phyloP scores from a whole-genome alignment of 306 rosid genomes.

The Mucuna pruriens region DNA sequence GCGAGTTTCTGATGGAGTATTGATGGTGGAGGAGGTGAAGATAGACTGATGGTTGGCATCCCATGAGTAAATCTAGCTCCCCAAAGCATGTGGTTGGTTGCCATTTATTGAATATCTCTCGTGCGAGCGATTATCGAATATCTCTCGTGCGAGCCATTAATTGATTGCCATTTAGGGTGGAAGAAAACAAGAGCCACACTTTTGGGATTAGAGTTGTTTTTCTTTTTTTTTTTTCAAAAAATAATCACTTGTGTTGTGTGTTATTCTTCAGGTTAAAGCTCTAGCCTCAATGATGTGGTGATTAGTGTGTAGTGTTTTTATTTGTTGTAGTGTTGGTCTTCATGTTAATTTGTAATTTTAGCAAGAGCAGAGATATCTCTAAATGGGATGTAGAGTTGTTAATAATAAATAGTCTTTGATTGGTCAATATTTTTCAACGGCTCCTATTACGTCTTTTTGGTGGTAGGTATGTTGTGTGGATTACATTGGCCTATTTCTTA shows the following conservation, averaged over 20 bases:
- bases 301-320: slow-evolving; percentile 28
- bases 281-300: slow-evolving; percentile 28
- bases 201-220: slow-evolving; percentile 28
- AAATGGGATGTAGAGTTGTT: slow-evolving; percentile 40
- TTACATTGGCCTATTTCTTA: too few species aligned
- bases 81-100: slow-evolving; percentile 4
- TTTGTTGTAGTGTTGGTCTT: slow-evolving; percentile 37
- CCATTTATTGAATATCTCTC: slow-evolving; percentile 4
- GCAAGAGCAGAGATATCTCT: slow-evolving; percentile 19
- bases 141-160: slow-evolving; percentile 30
- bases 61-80: slow-evolving; percentile 23
- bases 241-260: slow-evolving; percentile 15
- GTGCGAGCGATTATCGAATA: slow-evolving; percentile 29
- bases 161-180: too few species aligned
- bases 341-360: slow-evolving; percentile 43
- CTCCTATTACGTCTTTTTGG: background rate
- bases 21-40: slow-evolving; percentile 18
- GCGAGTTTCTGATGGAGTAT: background rate
- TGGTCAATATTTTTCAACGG: background rate
- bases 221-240: background rate
- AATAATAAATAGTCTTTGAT: slow-evolving; percentile 16
- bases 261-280: slow-evolving; percentile 16
- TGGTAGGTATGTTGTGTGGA: background rate
- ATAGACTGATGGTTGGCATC: slow-evolving; percentile 20
- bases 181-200: slow-evolving; percentile 34